Evolutionary conservation across 371 early-diverging fungal species (phyloP).

Genomic region (Smittium culicis): DNA sequence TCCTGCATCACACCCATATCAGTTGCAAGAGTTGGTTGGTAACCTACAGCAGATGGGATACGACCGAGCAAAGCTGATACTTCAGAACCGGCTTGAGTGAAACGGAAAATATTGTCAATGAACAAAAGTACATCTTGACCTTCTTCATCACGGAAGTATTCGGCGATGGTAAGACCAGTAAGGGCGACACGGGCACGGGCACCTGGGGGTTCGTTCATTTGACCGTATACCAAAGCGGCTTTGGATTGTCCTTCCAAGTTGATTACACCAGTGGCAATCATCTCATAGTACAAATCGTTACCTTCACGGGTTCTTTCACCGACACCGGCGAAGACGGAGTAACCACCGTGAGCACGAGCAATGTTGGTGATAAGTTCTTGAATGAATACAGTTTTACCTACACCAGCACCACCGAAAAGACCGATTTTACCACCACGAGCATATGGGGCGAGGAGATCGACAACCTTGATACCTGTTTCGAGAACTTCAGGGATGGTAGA

Average conservation of each 20-base stretch:
- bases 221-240: slow-evolving; percentile 93
- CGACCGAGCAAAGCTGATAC: slow-evolving; percentile 96
- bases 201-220: slow-evolving; percentile 99
- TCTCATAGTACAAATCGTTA: slow-evolving; percentile 97
- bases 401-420: slow-evolving; percentile 97
- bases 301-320: slow-evolving; percentile 98
- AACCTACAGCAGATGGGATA: slow-evolving; percentile 98
- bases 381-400: slow-evolving; percentile 97
- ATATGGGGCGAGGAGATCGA: slow-evolving; percentile 95
- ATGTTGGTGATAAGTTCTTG: slow-evolving; percentile 97
- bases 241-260: slow-evolving; percentile 87
- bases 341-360: slow-evolving; percentile 96
- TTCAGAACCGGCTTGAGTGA: slow-evolving; percentile 87
- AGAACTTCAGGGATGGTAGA: slow-evolving; percentile 91
- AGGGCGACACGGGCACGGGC: slow-evolving; percentile 98
- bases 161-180: slow-evolving; percentile 95
- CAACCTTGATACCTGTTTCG: slow-evolving; percentile 97
- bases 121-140: slow-evolving; percentile 98
- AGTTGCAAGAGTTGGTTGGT: slow-evolving; percentile 94
- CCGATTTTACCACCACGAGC: slow-evolving; percentile 97
- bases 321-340: slow-evolving; percentile 94
- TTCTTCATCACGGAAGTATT: slow-evolving; percentile 98
- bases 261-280: slow-evolving; percentile 90
- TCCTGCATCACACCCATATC: slow-evolving; percentile 98
- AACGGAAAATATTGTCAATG: slow-evolving; percentile 99